A percentile compares a stretch with the other conserved stretches of the same genome.
phyloP scores from a whole-genome alignment of 805 yeast species.

The Yarrowia sp. region DNA sequence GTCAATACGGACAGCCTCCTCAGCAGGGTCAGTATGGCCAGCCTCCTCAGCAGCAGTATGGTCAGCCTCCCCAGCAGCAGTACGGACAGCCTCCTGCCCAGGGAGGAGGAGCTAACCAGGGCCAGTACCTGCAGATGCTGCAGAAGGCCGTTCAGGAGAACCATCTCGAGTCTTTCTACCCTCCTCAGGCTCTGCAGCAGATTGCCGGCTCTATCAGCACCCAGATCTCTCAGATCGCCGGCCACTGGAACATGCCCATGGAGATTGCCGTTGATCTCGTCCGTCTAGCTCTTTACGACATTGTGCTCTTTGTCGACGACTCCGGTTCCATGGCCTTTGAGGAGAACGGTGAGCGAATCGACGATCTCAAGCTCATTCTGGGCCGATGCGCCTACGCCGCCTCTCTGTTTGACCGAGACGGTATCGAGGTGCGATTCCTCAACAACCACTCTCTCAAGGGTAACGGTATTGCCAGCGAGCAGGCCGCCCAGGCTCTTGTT shows the following conservation, averaged over 20 bases:
- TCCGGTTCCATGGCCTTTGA: constrained; percentile 50
- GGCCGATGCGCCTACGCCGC: constrained; percentile 47
- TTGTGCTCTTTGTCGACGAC: constrained; percentile 48
- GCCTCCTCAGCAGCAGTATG: background rate
- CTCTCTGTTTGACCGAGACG: constrained; percentile 47
- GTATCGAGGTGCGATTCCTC: constrained; percentile 49
- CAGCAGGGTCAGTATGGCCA: constrained; percentile 7
- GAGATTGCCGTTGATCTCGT: constrained; percentile 48
- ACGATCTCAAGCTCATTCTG: constrained; percentile 47
- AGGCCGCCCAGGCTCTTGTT: constrained; percentile 44
- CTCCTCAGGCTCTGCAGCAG: constrained; percentile 47
- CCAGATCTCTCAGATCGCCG: constrained; percentile 43
- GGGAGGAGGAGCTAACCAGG: constrained; percentile 38
- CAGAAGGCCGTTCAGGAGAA: constrained; percentile 46
- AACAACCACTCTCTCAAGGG: constrained; percentile 45
- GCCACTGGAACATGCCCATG: constrained; percentile 46
- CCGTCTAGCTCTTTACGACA: constrained; percentile 48
- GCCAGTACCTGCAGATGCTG: constrained; percentile 42
- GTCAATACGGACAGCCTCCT: constrained; percentile 41
- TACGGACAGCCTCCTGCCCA: constrained; percentile 9
- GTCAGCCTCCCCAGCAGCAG: constrained; percentile 17
- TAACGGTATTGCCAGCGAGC: constrained; percentile 44
- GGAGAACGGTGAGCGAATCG: constrained; percentile 49
- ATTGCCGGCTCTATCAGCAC: constrained; percentile 44
- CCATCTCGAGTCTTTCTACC: constrained; percentile 46